Percentiles rank a stretch among this genome's conserved stretches.
Evolutionary conservation across 441 rosid genomes (phyloP).

Genomic region (Pelargonium australe): DNA sequence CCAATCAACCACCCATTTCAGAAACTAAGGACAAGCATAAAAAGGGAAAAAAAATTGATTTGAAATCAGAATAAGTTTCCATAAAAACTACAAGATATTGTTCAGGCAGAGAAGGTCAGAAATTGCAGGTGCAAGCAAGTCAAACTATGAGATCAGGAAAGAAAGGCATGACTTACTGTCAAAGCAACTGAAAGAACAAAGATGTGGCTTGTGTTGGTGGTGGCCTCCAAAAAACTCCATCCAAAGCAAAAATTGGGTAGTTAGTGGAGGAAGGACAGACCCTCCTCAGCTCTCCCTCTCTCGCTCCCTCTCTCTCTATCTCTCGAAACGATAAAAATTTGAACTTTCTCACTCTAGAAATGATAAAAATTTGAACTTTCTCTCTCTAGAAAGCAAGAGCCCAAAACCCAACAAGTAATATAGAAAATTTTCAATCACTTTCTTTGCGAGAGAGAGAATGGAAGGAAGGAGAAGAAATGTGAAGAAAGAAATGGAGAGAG

Average conservation of each 20-base stretch:
- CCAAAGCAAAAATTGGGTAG: not conserved
- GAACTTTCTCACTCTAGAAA: slow-evolving; percentile 1
- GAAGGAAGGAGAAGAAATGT: slow-evolving; percentile 3
- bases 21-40: not conserved
- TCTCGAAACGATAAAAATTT: not conserved
- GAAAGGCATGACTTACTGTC: slow-evolving; percentile 5
- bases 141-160: slow-evolving; percentile 5
- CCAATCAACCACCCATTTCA: not conserved
- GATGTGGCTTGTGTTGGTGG: not conserved
- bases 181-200: not conserved
- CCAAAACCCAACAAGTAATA: not conserved
- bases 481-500: not conserved
- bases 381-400: not conserved
- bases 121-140: slow-evolving; percentile 1
- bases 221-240: not conserved
- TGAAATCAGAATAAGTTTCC: slow-evolving; percentile 2
- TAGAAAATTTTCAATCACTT: not conserved
- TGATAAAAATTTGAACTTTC: not conserved
- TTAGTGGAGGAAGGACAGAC: not conserved
- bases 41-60: not conserved
- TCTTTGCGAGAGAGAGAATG: not conserved
- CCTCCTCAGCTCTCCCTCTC: not conserved
- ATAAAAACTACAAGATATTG: not conserved
- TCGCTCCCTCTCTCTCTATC: slow-evolving; percentile 6
- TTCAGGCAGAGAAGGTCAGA: not conserved